These are phyloP conservation scores for Ganoderma lucidum DNA, from an alignment of 1,284 basidiomycete genomes.

Conservation along the genomic window DNA sequence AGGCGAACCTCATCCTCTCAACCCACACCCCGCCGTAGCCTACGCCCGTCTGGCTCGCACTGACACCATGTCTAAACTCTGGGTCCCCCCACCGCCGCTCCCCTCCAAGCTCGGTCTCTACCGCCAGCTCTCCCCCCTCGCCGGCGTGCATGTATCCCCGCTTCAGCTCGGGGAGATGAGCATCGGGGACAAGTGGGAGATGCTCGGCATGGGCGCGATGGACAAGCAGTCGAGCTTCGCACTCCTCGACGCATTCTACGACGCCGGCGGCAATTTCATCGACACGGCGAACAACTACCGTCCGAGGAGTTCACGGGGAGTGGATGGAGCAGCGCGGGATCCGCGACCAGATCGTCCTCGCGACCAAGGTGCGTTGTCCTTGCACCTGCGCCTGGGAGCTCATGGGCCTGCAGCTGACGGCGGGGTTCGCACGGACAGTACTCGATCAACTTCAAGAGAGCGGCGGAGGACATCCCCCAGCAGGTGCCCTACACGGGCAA, in stretches of 20 bases:
- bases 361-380: conserved; percentile 44
- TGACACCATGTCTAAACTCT: conserved; percentile 26
- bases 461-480: conserved; percentile 29
- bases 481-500: conserved; percentile 48
- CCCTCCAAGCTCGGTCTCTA: conserved; percentile 33
- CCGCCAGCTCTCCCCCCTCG: conserved; percentile 33
- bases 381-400: background rate
- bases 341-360: conserved; percentile 54
- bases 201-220: conserved; percentile 49
- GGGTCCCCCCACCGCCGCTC: conserved; percentile 23
- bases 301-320: conserved; percentile 48
- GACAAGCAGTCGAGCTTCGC: conserved; percentile 43
- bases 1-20: background rate
- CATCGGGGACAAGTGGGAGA: conserved; percentile 56
- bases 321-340: conserved; percentile 52
- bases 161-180: conserved; percentile 61
- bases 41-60: background rate
- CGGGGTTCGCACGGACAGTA: conserved; percentile 34
- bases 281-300: conserved; percentile 43
- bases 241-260: conserved; percentile 45
- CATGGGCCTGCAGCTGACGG: background rate
- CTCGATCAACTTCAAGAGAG: conserved; percentile 43
- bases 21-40: background rate
- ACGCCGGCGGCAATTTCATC: conserved; percentile 44
- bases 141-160: conserved; percentile 52